Evolutionary conservation across 2,329 filamentous ascomycete genomes (phyloP).

Genomic region (Arthrobotrys megalospora): DNA sequence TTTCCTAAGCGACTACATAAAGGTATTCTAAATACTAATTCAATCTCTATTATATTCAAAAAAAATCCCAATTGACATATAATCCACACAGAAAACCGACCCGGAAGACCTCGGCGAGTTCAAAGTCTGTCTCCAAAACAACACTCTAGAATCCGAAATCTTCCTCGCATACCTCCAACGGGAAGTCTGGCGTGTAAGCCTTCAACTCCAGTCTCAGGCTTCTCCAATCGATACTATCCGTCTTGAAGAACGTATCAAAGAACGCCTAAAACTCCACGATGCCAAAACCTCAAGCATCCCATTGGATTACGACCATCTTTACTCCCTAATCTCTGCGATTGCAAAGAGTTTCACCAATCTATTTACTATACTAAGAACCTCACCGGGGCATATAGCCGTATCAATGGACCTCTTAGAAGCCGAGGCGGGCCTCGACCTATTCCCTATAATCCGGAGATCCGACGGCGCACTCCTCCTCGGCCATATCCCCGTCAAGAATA

Average conservation of each 20-base stretch:
- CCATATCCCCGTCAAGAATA: constrained; percentile 17
- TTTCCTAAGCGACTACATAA: constrained; percentile 6
- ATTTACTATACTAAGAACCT: not conserved
- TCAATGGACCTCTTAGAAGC: not conserved
- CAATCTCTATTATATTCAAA: not conserved
- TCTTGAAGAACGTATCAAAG: constrained; percentile 13
- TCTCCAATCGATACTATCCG: not conserved
- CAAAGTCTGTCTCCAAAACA: not conserved
- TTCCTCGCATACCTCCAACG: constrained; percentile 27
- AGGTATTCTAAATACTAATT: not conserved
- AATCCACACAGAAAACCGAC: not conserved
- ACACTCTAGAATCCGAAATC: constrained; percentile 10
- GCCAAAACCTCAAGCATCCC: not conserved
- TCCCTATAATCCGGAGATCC: constrained; percentile 15
- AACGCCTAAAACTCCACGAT: constrained; percentile 5
- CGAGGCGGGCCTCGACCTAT: constrained; percentile 7
- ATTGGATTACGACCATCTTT: not conserved
- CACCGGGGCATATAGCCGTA: not conserved
- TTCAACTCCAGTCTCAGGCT: not conserved
- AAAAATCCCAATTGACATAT: not conserved
- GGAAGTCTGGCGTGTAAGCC: constrained; percentile 10
- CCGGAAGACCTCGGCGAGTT: not conserved
- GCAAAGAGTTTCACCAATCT: constrained; percentile 7
- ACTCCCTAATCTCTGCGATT: not conserved
- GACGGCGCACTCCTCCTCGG: constrained; percentile 25